These are phyloP conservation scores for Dioscorea alata DNA, from an alignment of 106 monocot species.

Conservation along the genomic window DNA sequence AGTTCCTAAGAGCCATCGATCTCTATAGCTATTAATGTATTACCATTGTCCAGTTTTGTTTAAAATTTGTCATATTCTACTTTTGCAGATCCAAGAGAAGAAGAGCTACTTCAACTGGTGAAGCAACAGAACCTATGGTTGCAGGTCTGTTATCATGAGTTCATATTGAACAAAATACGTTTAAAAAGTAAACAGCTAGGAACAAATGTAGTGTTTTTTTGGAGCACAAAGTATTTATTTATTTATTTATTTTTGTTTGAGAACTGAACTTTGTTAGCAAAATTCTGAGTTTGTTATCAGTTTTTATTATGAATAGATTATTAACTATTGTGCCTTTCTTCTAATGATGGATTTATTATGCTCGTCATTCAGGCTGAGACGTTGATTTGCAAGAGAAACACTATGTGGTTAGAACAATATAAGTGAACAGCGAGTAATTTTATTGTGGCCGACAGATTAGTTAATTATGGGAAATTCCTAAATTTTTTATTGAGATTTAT, in stretches of 20 bases:
- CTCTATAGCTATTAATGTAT: neutral
- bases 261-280: neutral
- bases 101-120: constrained; percentile 49
- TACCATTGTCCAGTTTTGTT: no score
- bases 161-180: neutral
- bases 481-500: no score
- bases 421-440: no score
- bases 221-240: no score
- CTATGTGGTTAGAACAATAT: no score
- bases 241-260: neutral
- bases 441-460: no score
- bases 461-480: no score
- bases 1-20: neutral
- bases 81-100: constrained; percentile 63
- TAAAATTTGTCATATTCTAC: neutral
- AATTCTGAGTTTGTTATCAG: neutral
- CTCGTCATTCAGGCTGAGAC: no score
- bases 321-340: neutral
- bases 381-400: no score
- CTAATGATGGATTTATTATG: neutral
- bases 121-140: constrained; percentile 41
- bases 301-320: neutral
- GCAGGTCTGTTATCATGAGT: constrained; percentile 24
- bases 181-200: neutral
- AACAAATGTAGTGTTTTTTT: neutral